These are phyloP conservation scores for Coniochaeta prunicola DNA, from an alignment of 2,329 filamentous ascomycete genomes.

Conservation along the genomic window DNA sequence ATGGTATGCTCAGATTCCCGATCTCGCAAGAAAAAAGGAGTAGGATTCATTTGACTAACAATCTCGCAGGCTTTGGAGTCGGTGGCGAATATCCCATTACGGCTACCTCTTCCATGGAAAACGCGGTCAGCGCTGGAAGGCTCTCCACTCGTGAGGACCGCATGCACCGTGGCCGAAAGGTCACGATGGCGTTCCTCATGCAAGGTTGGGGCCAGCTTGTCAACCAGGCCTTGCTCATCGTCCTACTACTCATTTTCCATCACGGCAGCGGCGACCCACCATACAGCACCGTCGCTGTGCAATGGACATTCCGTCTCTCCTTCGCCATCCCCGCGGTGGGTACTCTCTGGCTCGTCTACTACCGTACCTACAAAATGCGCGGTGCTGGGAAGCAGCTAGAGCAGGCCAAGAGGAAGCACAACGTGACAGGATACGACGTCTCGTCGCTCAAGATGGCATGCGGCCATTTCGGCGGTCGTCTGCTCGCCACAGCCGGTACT, in stretches of 20 bases:
- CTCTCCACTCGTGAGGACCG: slow-evolving; percentile 88
- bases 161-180: slow-evolving; percentile 90
- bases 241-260: slow-evolving; percentile 85
- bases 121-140: slow-evolving; percentile 76
- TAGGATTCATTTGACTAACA: not conserved
- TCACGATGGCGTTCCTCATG: slow-evolving; percentile 95
- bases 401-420: slow-evolving; percentile 74
- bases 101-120: slow-evolving; percentile 90
- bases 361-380: slow-evolving; percentile 92
- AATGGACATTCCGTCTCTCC: slow-evolving; percentile 87
- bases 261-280: slow-evolving; percentile 67
- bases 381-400: slow-evolving; percentile 77
- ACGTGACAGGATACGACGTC: slow-evolving; percentile 90
- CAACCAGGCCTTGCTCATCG: slow-evolving; percentile 86
- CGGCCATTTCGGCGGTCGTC: slow-evolving; percentile 75
- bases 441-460: slow-evolving; percentile 72
- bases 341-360: slow-evolving; percentile 92
- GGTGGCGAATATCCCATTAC: slow-evolving; percentile 96
- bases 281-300: slow-evolving; percentile 69
- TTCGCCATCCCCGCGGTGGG: slow-evolving; percentile 88
- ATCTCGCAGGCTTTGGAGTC: slow-evolving; percentile 41
- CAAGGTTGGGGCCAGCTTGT: slow-evolving; percentile 96
- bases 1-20: slow-evolving; percentile 42
- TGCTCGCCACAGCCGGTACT: slow-evolving; percentile 76
- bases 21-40: not conserved